A percentile compares a stretch with the other conserved stretches of the same genome.
These are phyloP conservation scores for Eucalyptus victrix DNA, from an alignment of 345 rosid species.

Conservation along the genomic window DNA sequence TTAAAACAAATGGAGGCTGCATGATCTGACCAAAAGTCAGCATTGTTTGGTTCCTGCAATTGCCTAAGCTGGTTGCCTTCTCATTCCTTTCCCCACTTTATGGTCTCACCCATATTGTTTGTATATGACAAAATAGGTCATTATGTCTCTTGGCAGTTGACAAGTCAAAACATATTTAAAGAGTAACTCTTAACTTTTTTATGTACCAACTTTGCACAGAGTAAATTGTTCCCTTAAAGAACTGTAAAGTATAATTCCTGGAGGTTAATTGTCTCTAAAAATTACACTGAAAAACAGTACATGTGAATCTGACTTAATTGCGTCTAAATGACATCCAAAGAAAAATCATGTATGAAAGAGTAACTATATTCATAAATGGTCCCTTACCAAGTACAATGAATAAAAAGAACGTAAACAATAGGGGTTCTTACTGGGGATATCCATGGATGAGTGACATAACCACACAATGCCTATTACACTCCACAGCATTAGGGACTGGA, in stretches of 20 bases:
- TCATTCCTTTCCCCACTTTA: not conserved
- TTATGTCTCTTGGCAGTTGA: not conserved
- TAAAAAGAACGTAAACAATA: not conserved
- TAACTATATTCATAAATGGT: not conserved
- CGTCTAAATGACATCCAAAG: not conserved
- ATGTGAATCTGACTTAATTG: not conserved
- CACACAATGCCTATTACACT: slow-evolving; percentile 90
- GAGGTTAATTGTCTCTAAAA: no score
- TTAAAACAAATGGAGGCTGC: not conserved
- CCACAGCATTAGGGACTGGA: slow-evolving; percentile 78
- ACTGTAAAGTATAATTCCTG: not conserved
- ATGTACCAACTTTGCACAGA: not conserved
- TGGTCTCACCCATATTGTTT: not conserved
- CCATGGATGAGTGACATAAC: slow-evolving; percentile 79
- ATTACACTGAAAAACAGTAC: not conserved
- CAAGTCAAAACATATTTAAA: not conserved
- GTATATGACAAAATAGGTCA: not conserved
- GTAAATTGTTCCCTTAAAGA: not conserved
- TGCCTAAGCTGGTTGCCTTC: not conserved
- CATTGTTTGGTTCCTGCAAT: not conserved
- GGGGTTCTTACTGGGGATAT: slow-evolving; percentile 62
- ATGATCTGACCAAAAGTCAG: not conserved
- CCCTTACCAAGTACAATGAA: not conserved
- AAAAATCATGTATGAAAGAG: not conserved
- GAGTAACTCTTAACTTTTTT: not conserved